phyloP scores from a whole-genome alignment of 208 protist species.

The Trypanosomatidae sp. region DNA sequence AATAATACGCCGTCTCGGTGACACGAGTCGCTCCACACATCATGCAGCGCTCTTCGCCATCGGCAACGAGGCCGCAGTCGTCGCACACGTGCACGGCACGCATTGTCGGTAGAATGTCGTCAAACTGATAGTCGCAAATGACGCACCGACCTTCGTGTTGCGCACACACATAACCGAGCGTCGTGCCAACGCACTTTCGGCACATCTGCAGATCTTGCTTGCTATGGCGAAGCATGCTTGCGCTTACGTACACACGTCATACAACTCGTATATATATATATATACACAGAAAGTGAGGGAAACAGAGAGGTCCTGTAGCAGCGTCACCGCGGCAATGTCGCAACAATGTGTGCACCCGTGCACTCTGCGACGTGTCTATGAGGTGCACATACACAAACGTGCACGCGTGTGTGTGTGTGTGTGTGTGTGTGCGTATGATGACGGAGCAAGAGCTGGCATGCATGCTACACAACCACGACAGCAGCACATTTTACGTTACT shows the following conservation, averaged over 20 bases:
- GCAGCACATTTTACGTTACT: too few relatives aligned
- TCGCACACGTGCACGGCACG: constrained; percentile 72
- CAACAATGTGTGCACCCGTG: too few relatives aligned
- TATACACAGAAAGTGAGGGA: background rate
- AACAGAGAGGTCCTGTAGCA: constrained; percentile 1
- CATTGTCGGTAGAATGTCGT: constrained; percentile 63
- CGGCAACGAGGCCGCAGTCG: constrained; percentile 65
- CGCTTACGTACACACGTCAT: background rate
- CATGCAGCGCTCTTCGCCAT: constrained; percentile 73
- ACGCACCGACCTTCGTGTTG: constrained; percentile 84
- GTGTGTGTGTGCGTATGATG: too few relatives aligned
- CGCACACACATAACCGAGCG: constrained; percentile 65
- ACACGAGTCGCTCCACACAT: constrained; percentile 53
- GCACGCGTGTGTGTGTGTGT: too few relatives aligned
- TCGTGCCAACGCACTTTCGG: constrained; percentile 58
- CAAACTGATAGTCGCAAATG: constrained; percentile 77
- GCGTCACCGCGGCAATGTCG: too few relatives aligned
- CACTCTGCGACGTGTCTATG: too few relatives aligned
- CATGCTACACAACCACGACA: too few relatives aligned
- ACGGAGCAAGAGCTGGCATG: too few relatives aligned
- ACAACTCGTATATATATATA: background rate
- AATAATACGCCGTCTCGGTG: constrained; percentile 83
- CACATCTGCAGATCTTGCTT: constrained; percentile 82
- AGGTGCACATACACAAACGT: too few relatives aligned
- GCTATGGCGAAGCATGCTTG: constrained; percentile 70